A percentile compares a stretch with the other conserved stretches of the same genome.
phyloP scores from a whole-genome alignment of 2,329 filamentous ascomycete species.

The Aspergillus awamori region DNA sequence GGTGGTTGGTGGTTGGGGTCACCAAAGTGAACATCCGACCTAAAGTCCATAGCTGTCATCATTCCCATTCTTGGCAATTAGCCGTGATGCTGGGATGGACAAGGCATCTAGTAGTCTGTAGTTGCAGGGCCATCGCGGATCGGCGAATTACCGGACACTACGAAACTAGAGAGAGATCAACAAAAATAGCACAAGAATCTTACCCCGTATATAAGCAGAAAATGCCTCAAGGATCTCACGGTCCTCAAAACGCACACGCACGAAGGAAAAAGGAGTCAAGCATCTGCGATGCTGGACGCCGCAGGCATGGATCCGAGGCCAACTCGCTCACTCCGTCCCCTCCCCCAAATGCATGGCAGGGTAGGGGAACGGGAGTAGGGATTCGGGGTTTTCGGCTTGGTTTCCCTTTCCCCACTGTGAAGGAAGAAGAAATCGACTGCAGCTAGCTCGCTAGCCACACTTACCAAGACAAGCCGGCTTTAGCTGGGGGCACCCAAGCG shows the following conservation, averaged over 20 bases:
- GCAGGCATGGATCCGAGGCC: neutral
- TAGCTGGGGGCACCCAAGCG: neutral
- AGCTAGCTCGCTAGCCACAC: constrained; percentile 4
- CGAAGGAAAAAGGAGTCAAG: neutral
- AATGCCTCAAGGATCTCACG: constrained; percentile 3
- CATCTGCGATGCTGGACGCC: neutral
- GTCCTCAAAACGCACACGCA: neutral
- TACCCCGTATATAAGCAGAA: neutral
- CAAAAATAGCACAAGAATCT: constrained; percentile 1
- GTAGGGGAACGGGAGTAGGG: neutral
- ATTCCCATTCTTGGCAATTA: neutral
- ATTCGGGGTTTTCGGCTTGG: neutral
- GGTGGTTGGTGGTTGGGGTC: neutral
- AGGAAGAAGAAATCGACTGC: neutral
- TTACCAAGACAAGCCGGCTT: constrained; percentile 1
- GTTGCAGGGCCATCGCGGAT: neutral
- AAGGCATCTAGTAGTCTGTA: neutral
- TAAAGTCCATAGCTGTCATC: neutral
- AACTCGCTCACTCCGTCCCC: constrained; percentile 1
- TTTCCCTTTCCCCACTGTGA: neutral
- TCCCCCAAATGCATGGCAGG: neutral
- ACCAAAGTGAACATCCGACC: neutral
- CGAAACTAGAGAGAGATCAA: neutral
- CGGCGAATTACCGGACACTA: neutral
- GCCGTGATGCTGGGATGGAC: neutral